These are phyloP conservation scores for Chlorella sp. DNA, from an alignment of 139 green algal genomes.

Conservation along the genomic window DNA sequence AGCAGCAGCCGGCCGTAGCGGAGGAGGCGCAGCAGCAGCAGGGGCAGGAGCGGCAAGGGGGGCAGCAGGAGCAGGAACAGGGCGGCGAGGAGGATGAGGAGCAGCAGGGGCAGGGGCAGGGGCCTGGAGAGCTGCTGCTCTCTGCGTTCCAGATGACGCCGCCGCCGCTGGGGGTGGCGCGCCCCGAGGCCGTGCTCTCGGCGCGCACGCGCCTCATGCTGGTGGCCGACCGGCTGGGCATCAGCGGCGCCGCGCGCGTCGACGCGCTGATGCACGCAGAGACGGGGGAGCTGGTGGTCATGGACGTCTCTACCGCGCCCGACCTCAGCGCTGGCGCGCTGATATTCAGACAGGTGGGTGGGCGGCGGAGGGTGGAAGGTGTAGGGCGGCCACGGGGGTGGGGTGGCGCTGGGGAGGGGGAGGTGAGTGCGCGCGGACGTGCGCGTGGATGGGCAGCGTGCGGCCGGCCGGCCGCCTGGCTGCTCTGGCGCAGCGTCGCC, in stretches of 20 bases:
- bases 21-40: conserved; percentile 3
- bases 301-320: conserved; percentile 52
- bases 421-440: too few species aligned
- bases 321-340: conserved; percentile 23
- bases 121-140: neutral
- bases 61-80: neutral
- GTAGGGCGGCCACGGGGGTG: too few species aligned
- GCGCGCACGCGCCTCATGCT: conserved; percentile 44
- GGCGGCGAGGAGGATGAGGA: neutral
- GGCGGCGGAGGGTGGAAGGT: too few species aligned
- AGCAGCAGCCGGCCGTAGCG: conserved; percentile 1
- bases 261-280: conserved; percentile 65
- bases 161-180: conserved; percentile 12
- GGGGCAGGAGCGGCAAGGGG: neutral
- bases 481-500: too few species aligned
- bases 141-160: conserved; percentile 32
- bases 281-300: conserved; percentile 70
- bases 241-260: conserved; percentile 68
- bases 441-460: too few species aligned
- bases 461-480: too few species aligned
- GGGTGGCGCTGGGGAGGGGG: too few species aligned
- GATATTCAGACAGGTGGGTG: conserved; percentile 23
- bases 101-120: neutral
- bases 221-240: conserved; percentile 52
- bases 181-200: conserved; percentile 3